Base-by-base conservation (phyloP, 2,329 filamentous ascomycete species). In the Colletotrichum noveboracense region DNA sequence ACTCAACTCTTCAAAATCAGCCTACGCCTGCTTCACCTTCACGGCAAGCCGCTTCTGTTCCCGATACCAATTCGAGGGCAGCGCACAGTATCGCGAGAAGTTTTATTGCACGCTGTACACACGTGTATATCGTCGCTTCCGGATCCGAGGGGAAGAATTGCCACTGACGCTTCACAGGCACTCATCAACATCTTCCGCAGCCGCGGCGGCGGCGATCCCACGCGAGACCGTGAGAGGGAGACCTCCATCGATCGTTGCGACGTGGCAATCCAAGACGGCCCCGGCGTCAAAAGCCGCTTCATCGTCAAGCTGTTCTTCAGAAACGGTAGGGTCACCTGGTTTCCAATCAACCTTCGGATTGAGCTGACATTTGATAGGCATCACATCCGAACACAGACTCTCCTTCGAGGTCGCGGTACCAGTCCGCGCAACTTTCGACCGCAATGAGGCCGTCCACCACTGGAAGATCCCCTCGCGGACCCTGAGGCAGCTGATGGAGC, bases 71-170 rank as follows among this genome's bases (percentile, higher is more conserved):
- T 96, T 92, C 79, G 88, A 91, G 71, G 90, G 90, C 24, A 85
- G 80, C 38, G 83, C 86, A 9, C 87, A 89, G 77, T 87, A 88
- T 61, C 86, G 86, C 7, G 89, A 91, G 34, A 90, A 89, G 77
- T 96, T 96, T 83, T 94, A 92, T 76, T 96, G 94, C 82, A 93
- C 91, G 77, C 89, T 96, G 28, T 94, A 94, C 80, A 95, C 93
- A 79, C 91, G 93, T 80, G 93, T 93, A 79, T 66, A 85, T 9
- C 32, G 24, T 18, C 30, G 26, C 60, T 6, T 32, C 28, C 26
- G 73, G 0, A n/a, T 4, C 12, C 1, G 9, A 1, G 18, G 4
- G 5, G 7, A 58, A 58, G 55, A 28, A 24, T 0, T 58, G 24
- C 3, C 18, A 58, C 0, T 10, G 24, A 58, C 2, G 0, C 26